Evolutionary conservation across 1,284 basidiomycete species (phyloP).

Genomic region (Tylopilus orsonianus): DNA sequence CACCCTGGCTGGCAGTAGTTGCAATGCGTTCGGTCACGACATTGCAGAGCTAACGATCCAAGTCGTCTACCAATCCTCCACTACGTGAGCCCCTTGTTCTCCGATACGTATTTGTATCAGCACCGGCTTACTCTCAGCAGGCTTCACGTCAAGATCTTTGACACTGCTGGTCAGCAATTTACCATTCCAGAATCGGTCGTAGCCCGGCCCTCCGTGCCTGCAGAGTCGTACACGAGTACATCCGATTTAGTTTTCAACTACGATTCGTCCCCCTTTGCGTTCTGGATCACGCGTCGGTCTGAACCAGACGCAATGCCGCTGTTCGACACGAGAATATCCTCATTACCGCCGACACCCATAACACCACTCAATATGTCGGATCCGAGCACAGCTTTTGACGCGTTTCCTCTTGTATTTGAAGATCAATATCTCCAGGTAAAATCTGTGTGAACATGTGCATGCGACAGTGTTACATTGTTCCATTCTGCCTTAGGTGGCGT

Average conservation of each 20-base stretch:
- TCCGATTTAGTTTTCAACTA: slow-evolving; percentile 72
- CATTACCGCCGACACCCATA: slow-evolving; percentile 56
- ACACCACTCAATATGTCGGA: slow-evolving; percentile 46
- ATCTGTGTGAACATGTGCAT: too few relatives aligned
- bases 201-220: slow-evolving; percentile 43
- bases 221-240: slow-evolving; percentile 35
- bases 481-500: too few relatives aligned
- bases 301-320: slow-evolving; percentile 56
- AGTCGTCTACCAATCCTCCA: slow-evolving; percentile 62
- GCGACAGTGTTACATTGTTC: too few relatives aligned
- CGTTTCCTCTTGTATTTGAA: slow-evolving; percentile 71
- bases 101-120: neutral
- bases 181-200: slow-evolving; percentile 64
- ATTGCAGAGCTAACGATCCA: slow-evolving; percentile 60
- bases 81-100: slow-evolving; percentile 39
- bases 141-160: slow-evolving; percentile 79
- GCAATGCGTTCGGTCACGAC: slow-evolving; percentile 74
- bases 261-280: slow-evolving; percentile 64
- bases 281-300: slow-evolving; percentile 74
- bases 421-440: slow-evolving; percentile 62
- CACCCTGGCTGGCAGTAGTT: slow-evolving; percentile 56
- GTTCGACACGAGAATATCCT: slow-evolving; percentile 70
- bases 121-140: slow-evolving; percentile 26
- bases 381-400: slow-evolving; percentile 51
- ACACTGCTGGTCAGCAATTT: slow-evolving; percentile 65